Conservation (phyloP, 257 asterid species). For the Solanum lycopersicoides region DNA sequence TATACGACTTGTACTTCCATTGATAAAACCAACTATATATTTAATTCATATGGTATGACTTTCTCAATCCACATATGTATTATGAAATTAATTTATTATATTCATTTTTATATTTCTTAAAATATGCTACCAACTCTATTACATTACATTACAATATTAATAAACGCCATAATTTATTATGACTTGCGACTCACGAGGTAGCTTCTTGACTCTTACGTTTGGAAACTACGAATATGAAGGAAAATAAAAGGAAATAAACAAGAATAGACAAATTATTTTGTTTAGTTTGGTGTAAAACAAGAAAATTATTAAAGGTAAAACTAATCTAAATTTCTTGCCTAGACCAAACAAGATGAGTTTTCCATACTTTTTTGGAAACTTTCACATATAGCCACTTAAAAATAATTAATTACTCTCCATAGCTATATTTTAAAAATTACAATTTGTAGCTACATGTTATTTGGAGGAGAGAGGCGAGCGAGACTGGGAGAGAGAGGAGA, state of each 20-base stretch:
- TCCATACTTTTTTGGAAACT: no score
- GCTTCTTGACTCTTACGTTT: neutral
- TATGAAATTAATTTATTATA: neutral
- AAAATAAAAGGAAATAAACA: neutral
- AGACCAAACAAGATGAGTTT: neutral
- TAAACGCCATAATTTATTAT: neutral
- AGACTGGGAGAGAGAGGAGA: no score
- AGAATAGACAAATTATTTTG: neutral
- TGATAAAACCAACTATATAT: neutral
- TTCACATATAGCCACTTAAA: no score
- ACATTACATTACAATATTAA: neutral
- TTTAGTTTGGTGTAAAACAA: neutral
- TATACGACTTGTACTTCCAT: neutral
- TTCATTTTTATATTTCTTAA: neutral
- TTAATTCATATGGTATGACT: neutral
- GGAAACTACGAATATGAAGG: neutral
- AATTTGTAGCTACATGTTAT: no score
- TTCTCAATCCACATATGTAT: neutral
- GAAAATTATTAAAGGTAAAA: neutral
- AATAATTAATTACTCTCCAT: no score
- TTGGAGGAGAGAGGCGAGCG: no score
- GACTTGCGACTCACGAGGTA: neutral
- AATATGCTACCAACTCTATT: neutral
- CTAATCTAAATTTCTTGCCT: neutral
- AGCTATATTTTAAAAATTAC: no score